Evolutionary conservation across 2,329 filamentous ascomycete species (phyloP).

Genomic region (Calonectria montana): DNA sequence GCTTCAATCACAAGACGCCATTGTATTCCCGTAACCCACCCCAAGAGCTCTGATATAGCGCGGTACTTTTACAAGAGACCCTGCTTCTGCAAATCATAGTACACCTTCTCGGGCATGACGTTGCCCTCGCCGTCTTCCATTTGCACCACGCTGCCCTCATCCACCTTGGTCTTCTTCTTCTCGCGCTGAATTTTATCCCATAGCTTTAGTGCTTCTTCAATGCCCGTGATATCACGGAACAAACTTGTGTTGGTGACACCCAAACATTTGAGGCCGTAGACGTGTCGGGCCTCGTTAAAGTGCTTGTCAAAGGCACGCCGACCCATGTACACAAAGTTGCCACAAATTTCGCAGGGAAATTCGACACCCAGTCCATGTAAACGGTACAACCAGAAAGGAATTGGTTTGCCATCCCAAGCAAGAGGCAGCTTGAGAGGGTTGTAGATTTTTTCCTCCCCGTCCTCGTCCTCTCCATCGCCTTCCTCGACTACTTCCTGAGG

Average conservation of each 20-base stretch:
- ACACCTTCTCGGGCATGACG: slow-evolving; percentile 99
- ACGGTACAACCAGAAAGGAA: slow-evolving; percentile 99
- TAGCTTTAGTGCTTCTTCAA: slow-evolving; percentile 86
- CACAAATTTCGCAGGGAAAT: slow-evolving; percentile 95
- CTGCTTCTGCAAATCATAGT: slow-evolving; percentile 93
- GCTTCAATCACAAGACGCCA: neutral
- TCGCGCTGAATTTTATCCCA: slow-evolving; percentile 96
- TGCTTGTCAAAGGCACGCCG: slow-evolving; percentile 97
- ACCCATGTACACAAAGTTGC: slow-evolving; percentile 99
- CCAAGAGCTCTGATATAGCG: slow-evolving; percentile 18
- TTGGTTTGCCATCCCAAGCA: slow-evolving; percentile 98
- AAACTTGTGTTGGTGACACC: slow-evolving; percentile 92
- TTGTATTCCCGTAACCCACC: neutral
- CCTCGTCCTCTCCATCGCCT: slow-evolving; percentile 76
- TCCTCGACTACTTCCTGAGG: slow-evolving; percentile 56
- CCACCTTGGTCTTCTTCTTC: slow-evolving; percentile 79
- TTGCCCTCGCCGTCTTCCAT: slow-evolving; percentile 99
- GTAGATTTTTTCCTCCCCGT: slow-evolving; percentile 90
- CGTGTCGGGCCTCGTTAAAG: slow-evolving; percentile 93
- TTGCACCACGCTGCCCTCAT: slow-evolving; percentile 88
- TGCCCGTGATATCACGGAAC: slow-evolving; percentile 93
- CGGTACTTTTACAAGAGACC: slow-evolving; percentile 73
- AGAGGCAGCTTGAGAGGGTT: slow-evolving; percentile 96
- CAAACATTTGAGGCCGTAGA: slow-evolving; percentile 92
- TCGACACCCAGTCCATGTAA: slow-evolving; percentile 95